A percentile compares a stretch with the other conserved stretches of the same genome.
These are phyloP conservation scores for Tulasnella sp. DNA, from an alignment of 768 basidiomycete genomes.

Conservation along the genomic window DNA sequence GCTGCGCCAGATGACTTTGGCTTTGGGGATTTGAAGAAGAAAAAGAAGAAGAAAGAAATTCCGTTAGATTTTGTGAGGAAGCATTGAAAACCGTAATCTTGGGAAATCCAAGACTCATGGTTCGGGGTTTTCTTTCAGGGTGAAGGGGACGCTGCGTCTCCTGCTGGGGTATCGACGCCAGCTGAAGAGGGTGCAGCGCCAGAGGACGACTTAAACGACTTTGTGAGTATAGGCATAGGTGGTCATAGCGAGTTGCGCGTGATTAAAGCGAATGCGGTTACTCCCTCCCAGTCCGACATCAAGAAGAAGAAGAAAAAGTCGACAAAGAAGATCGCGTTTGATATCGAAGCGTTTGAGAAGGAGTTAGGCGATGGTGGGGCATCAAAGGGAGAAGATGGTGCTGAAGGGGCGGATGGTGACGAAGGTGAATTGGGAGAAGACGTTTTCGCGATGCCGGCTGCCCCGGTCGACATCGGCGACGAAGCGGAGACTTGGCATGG, in stretches of 20 bases:
- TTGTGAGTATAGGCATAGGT: not conserved
- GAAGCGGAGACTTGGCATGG: constrained; percentile 78
- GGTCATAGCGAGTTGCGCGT: not conserved
- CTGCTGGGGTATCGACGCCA: constrained; percentile 31
- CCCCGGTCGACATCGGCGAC: constrained; percentile 63
- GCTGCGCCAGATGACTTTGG: constrained; percentile 53
- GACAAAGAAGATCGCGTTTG: constrained; percentile 84
- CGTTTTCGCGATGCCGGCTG: constrained; percentile 39
- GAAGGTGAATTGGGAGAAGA: constrained; percentile 85
- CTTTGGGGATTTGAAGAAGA: constrained; percentile 82
- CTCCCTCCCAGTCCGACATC: constrained; percentile 35
- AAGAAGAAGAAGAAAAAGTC: constrained; percentile 47
- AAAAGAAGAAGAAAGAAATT: constrained; percentile 91
- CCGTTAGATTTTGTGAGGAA: constrained; percentile 47
- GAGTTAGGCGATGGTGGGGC: constrained; percentile 54
- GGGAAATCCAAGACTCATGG: not conserved
- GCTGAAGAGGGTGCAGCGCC: constrained; percentile 30
- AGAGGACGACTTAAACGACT: not conserved
- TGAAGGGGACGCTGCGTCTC: not conserved
- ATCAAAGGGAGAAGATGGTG: constrained; percentile 47
- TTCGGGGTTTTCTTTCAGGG: not conserved
- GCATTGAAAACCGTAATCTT: not conserved
- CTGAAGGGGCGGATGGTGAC: constrained; percentile 57
- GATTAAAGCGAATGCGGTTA: not conserved
- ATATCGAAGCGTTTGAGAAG: constrained; percentile 92